Evolutionary conservation across 2,329 filamentous ascomycete species (phyloP).

Genomic region (Akanthomyces dipterigenus): DNA sequence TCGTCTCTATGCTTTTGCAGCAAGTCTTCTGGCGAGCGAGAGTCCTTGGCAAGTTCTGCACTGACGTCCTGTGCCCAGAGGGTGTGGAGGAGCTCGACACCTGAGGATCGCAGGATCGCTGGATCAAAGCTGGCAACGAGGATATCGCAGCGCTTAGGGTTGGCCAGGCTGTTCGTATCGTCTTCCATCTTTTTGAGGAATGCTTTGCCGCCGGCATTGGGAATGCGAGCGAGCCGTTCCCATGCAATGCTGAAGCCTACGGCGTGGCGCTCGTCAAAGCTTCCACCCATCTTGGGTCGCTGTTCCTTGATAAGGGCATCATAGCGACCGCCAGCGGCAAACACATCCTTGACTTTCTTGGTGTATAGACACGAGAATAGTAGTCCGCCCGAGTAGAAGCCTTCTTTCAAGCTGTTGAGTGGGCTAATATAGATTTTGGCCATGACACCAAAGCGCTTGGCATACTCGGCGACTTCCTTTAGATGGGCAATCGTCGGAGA

Average conservation of each 20-base stretch:
- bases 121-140: conserved; percentile 84
- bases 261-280: conserved; percentile 64
- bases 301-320: conserved; percentile 84
- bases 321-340: conserved; percentile 90
- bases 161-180: conserved; percentile 54
- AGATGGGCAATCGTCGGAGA: conserved; percentile 74
- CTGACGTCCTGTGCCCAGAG: conserved; percentile 82
- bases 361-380: conserved; percentile 90
- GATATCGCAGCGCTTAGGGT: conserved; percentile 70
- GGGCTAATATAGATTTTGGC: conserved; percentile 80
- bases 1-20: conserved; percentile 70
- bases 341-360: conserved; percentile 73
- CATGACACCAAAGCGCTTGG: conserved; percentile 66
- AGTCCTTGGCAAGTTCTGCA: conserved; percentile 78
- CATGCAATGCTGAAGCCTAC: conserved; percentile 90
- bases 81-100: conserved; percentile 68
- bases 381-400: conserved; percentile 79
- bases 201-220: conserved; percentile 45
- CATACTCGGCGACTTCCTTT: conserved; percentile 68
- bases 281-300: conserved; percentile 59
- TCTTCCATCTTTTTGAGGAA: conserved; percentile 67
- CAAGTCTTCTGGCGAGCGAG: conserved; percentile 72
- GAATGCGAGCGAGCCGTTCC: conserved; percentile 69
- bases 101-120: conserved; percentile 64
- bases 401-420: conserved; percentile 81